Base-by-base conservation (phyloP, 1,284 basidiomycete genomes). In the Boletus smithii region DNA sequence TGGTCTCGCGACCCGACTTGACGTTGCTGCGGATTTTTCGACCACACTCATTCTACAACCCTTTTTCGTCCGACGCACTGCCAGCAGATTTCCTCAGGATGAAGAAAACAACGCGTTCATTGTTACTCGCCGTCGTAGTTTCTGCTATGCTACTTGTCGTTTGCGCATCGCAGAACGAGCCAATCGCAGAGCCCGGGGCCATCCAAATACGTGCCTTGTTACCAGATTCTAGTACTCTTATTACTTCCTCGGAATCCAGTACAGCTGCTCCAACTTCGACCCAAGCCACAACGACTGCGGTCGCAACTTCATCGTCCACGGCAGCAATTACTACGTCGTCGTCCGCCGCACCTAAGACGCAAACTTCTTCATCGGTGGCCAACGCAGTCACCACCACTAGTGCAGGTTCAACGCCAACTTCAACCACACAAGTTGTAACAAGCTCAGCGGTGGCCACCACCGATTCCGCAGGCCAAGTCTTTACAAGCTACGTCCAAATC, bases 91-190 rank as follows among this genome's bases (percentile, higher is more conserved):
- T 38, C 26, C 38, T 37, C 46, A 49, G 20, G 43, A 68, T 69
- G 63, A 69, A 56, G 58, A 53, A 42, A 44, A 26, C 58, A 41
- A 50, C 45, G 16, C 58, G 53, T 24, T 60, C 58, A 38, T 51
- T 73, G 34, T 38, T 65, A 26, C 35, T 73, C 26, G 58, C 65
- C 35, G 40, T 56, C 38, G 53, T 58, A 26, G 53, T 60, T 9
- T 66, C 62, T 33, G 64, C 57, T 45, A 31, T 65, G 37, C 46
- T 68, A 16, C 50, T 67, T 48, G 62, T 62, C 41, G 54, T 57
- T 31, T 47, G 60, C 46, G 63, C 59, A 18, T 58, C 58, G 26
- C 52, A 47, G 32, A 47, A 57, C 39, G 54, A 61, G 36, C 56
- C 55, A 32, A 57, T 69, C 32, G 49, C 56, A 33, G 53, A 48